Conservation (phyloP, 306 rosid species). For the Psophocarpus tetragonolobus region DNA sequence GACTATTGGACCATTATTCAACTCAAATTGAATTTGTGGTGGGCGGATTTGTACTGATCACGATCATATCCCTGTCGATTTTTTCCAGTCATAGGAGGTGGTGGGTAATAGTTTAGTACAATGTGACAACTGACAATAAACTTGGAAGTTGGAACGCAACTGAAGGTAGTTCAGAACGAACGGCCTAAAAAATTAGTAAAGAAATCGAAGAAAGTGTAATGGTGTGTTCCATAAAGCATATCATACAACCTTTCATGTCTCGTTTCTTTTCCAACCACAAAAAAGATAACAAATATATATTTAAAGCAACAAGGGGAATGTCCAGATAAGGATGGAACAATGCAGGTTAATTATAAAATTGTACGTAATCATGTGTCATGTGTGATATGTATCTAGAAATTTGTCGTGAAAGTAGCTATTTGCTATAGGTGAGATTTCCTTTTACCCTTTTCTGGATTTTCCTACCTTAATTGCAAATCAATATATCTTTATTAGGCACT, state of each 20-base stretch:
- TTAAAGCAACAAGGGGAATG: conserved; percentile 26
- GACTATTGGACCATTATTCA: conserved; percentile 38
- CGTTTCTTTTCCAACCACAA: conserved; percentile 14
- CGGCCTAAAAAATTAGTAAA: conserved; percentile 6
- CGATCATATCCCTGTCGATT: conserved; percentile 14
- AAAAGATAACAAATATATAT: background rate
- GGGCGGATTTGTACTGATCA: conserved; percentile 13
- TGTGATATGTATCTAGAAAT: background rate
- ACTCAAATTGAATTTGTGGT: conserved; percentile 7
- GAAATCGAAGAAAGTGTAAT: conserved; percentile 2
- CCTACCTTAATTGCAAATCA: background rate
- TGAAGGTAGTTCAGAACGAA: conserved; percentile 2
- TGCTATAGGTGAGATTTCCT: background rate
- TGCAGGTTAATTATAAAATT: conserved; percentile 9
- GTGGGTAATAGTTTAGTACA: conserved; percentile 4
- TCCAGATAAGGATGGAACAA: conserved; percentile 30
- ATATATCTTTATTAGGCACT: background rate
- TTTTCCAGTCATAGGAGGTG: conserved; percentile 1
- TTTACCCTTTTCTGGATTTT: background rate
- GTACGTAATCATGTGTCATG: background rate
- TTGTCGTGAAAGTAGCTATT: background rate
- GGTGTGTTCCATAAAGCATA: background rate
- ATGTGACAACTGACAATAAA: conserved; percentile 10
- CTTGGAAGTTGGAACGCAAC: background rate
- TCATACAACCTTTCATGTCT: conserved; percentile 14